A percentile compares a stretch with the other conserved stretches of the same genome.
Conservation (phyloP, 257 asterid genomes). For the Ligustrum vulgare region DNA sequence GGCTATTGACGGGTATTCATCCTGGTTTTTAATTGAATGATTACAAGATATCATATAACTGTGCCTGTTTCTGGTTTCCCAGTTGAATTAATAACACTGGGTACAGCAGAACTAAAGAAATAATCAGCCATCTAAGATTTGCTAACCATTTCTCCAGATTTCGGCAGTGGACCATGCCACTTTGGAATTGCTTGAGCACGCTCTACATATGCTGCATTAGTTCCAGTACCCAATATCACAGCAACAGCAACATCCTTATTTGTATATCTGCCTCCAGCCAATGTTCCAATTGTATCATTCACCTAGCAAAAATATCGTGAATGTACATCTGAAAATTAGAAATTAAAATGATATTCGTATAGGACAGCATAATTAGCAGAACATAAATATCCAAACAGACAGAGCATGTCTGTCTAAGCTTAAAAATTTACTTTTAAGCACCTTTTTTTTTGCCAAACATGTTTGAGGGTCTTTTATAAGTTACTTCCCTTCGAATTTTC, state of each 20-base stretch:
- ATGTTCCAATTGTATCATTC: conserved; percentile 86
- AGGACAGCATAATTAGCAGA: conserved; percentile 4
- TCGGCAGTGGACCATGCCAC: conserved; percentile 87
- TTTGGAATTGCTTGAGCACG: conserved; percentile 92
- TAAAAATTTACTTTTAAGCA: not conserved
- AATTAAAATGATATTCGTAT: not conserved
- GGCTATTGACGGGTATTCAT: not conserved
- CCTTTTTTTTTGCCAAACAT: not conserved
- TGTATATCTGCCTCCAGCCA: conserved; percentile 81
- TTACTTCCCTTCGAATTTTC: not conserved
- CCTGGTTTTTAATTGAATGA: not conserved
- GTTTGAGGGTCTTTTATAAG: not conserved
- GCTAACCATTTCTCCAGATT: conserved; percentile 87
- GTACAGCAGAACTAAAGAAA: not conserved
- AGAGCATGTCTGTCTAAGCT: not conserved
- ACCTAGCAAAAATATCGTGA: conserved; percentile 47
- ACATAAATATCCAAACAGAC: not conserved
- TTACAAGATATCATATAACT: not conserved
- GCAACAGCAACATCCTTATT: conserved; percentile 66
- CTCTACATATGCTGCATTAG: conserved; percentile 88
- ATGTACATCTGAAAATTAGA: conserved; percentile 9
- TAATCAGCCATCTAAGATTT: conserved; percentile 3
- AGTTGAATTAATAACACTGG: not conserved
- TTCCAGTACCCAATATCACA: conserved; percentile 89
- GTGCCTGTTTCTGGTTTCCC: not conserved